Evolutionary conservation across 2,329 filamentous ascomycete species (phyloP).

Genomic region (Fusarium secorum): DNA sequence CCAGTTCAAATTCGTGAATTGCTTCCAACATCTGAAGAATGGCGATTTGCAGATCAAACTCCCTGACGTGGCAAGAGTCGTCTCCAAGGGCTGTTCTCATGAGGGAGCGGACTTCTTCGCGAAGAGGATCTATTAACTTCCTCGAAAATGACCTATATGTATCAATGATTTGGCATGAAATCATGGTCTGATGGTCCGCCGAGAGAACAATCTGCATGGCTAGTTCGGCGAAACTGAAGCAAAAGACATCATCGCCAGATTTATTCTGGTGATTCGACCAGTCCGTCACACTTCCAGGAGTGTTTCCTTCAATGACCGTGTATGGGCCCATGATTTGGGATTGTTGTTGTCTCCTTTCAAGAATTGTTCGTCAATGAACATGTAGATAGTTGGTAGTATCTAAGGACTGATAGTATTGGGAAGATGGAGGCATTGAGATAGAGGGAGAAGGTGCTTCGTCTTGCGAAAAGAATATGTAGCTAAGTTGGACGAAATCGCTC

Average conservation of each 20-base stretch:
- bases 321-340: background rate
- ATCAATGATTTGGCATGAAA: slow-evolving; percentile 7
- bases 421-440: background rate
- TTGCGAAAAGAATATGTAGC: background rate
- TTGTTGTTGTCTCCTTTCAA: background rate
- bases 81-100: background rate
- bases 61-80: background rate
- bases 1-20: slow-evolving; percentile 1
- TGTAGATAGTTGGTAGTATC: background rate
- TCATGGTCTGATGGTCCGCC: background rate
- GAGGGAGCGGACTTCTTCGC: slow-evolving; percentile 20
- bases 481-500: background rate
- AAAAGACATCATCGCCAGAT: background rate
- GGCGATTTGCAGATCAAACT: slow-evolving; percentile 8
- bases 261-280: background rate
- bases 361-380: background rate
- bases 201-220: slow-evolving; percentile 8
- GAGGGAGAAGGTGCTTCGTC: background rate
- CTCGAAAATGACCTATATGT: background rate
- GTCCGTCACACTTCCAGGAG: slow-evolving; percentile 4
- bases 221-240: slow-evolving; percentile 9
- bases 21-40: slow-evolving; percentile 32
- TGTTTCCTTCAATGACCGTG: background rate
- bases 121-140: slow-evolving; percentile 22
- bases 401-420: background rate